These are phyloP conservation scores for Eucalyptus pumila DNA, from an alignment of 345 rosid species.

Conservation along the genomic window DNA sequence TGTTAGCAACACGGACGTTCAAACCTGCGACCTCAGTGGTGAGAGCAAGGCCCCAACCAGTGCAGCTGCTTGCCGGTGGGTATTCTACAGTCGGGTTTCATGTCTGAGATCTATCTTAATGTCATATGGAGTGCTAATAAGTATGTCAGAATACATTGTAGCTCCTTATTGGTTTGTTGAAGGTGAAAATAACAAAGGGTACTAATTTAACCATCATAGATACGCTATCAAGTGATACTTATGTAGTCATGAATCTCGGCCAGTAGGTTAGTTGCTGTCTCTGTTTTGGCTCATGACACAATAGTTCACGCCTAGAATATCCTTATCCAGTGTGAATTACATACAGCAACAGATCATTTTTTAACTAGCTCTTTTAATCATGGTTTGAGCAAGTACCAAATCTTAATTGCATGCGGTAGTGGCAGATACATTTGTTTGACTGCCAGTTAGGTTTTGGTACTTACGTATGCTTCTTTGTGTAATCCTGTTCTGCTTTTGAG, in stretches of 20 bases:
- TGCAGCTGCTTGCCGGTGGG: rapidly evolving
- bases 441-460: not conserved
- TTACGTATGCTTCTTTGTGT: not conserved
- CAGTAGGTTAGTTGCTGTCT: slow-evolving; percentile 47
- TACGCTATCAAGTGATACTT: slow-evolving; percentile 94
- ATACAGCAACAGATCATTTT: not conserved
- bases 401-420: not conserved
- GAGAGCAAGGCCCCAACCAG: too few species aligned
- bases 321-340: not conserved
- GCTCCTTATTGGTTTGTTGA: slow-evolving; percentile 60
- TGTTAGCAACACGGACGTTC: too few species aligned
- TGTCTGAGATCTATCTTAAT: not conserved
- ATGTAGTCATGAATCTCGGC: slow-evolving; percentile 71
- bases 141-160: not conserved
- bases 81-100: not conserved
- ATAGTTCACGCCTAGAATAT: not conserved
- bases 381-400: not conserved
- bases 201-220: slow-evolving; percentile 77
- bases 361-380: not conserved
- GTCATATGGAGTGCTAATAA: not conserved
- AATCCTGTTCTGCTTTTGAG: not conserved
- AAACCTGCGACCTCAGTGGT: rapidly evolving
- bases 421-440: not conserved
- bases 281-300: not conserved
- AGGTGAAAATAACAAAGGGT: slow-evolving; percentile 63